phyloP scores from a whole-genome alignment of 2,329 filamentous ascomycete species.

The Epichloe gansuensis region DNA sequence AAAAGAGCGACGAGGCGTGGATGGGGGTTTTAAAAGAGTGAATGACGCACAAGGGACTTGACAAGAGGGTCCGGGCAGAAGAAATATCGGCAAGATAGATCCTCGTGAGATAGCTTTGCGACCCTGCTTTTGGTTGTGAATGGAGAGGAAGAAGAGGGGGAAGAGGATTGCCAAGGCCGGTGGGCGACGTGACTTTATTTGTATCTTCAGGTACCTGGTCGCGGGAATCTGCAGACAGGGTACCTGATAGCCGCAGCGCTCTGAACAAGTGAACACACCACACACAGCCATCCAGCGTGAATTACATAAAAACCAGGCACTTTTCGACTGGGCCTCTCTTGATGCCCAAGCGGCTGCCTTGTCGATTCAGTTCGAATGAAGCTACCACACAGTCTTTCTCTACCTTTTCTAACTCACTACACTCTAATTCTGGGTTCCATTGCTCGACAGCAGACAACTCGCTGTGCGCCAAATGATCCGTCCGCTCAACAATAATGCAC shows the following conservation, averaged over 20 bases:
- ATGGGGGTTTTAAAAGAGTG: constrained; percentile 20
- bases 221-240: constrained; percentile 6
- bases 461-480: too few relatives aligned
- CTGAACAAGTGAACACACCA: background rate
- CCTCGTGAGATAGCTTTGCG: constrained; percentile 40
- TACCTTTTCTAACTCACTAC: too few relatives aligned
- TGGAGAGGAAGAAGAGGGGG: constrained; percentile 33
- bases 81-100: constrained; percentile 38
- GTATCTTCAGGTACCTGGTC: constrained; percentile 1
- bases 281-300: background rate
- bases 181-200: constrained; percentile 6
- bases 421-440: too few relatives aligned
- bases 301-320: too few relatives aligned
- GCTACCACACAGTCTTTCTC: too few relatives aligned
- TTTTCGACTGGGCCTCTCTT: background rate
- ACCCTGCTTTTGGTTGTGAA: constrained; percentile 43
- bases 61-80: constrained; percentile 46
- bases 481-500: too few relatives aligned
- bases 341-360: too few relatives aligned
- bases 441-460: too few relatives aligned
- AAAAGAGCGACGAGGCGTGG: constrained; percentile 34
- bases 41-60: constrained; percentile 29
- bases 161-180: constrained; percentile 11
- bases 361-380: too few relatives aligned
- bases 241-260: constrained; percentile 4